These are phyloP conservation scores for Aspergillus proliferans DNA, from an alignment of 2,329 filamentous ascomycete genomes.

Conservation along the genomic window DNA sequence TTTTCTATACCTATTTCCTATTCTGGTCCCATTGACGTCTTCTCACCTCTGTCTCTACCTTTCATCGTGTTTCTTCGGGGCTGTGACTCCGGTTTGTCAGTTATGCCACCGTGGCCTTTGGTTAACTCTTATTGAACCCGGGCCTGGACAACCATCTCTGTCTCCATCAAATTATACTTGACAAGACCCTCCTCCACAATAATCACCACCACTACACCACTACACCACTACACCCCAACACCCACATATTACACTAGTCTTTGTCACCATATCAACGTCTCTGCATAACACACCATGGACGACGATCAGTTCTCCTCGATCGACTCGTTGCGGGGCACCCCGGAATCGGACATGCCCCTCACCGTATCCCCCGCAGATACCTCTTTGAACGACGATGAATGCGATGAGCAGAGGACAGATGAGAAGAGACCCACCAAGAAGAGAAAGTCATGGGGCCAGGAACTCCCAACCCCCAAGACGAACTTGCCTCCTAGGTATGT, in stretches of 20 bases:
- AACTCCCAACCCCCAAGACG: conserved; percentile 92
- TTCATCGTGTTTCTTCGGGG: conserved; percentile 12
- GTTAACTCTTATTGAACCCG: not conserved
- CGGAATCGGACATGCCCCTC: conserved; percentile 29
- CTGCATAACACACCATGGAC: conserved; percentile 20
- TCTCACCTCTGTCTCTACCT: conserved; percentile 6
- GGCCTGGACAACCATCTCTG: not conserved
- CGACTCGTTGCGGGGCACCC: conserved; percentile 26
- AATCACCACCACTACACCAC: not conserved
- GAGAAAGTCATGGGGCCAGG: conserved; percentile 97
- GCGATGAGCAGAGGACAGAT: conserved; percentile 34
- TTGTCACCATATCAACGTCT: not conserved
- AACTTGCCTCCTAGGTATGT: conserved; percentile 81
- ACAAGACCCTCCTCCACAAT: not conserved
- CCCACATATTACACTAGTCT: conserved; percentile 3
- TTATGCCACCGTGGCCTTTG: conserved; percentile 35
- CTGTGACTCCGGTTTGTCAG: conserved; percentile 20
- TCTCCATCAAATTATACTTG: not conserved
- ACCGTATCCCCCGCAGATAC: conserved; percentile 39
- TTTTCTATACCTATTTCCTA: conserved; percentile 14
- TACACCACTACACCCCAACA: not conserved
- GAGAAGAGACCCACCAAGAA: conserved; percentile 77
- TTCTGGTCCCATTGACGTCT: conserved; percentile 12
- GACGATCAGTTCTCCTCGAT: conserved; percentile 24
- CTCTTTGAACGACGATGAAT: conserved; percentile 20